Percentiles rank a stretch among this genome's conserved stretches.
Conservation (phyloP, 225 moss, liverwort and hornwort genomes). For the Bryoerythrophyllum caledonicum region DNA sequence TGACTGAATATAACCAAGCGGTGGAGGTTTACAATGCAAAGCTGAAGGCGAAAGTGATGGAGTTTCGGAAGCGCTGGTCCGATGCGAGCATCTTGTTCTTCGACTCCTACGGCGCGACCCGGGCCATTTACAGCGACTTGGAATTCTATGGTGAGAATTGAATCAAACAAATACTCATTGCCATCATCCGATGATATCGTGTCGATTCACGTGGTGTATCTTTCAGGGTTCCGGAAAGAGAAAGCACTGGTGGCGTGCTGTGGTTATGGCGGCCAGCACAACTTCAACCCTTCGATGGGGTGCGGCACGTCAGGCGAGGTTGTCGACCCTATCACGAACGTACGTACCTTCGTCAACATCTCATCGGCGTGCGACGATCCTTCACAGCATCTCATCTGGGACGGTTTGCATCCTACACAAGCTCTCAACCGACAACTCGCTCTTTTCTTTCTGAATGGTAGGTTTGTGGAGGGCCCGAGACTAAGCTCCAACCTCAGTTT, state of each 20-base stretch:
- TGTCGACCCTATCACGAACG: slow-evolving; percentile 24
- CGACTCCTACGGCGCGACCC: slow-evolving; percentile 23
- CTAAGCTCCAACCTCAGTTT: slow-evolving; percentile 24
- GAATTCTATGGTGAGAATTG: slow-evolving; percentile 29
- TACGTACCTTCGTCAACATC: slow-evolving; percentile 27
- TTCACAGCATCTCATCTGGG: slow-evolving; percentile 30
- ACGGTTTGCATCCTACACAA: slow-evolving; percentile 41
- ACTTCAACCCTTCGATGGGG: slow-evolving; percentile 33
- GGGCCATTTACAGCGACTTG: slow-evolving; percentile 26
- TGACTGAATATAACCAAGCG: slow-evolving; percentile 32
- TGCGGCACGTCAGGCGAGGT: slow-evolving; percentile 31
- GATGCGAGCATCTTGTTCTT: slow-evolving; percentile 37
- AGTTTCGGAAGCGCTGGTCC: slow-evolving; percentile 25
- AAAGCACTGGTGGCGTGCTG: slow-evolving; percentile 30
- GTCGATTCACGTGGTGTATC: not conserved
- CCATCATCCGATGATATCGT: not conserved
- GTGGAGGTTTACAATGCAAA: slow-evolving; percentile 29
- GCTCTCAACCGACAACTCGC: slow-evolving; percentile 30
- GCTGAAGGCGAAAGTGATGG: slow-evolving; percentile 15
- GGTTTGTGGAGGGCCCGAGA: slow-evolving; percentile 27
- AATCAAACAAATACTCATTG: not conserved
- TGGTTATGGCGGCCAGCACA: slow-evolving; percentile 40
- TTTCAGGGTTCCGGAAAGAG: slow-evolving; percentile 29
- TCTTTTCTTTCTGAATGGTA: slow-evolving; percentile 21
- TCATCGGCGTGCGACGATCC: slow-evolving; percentile 33